Evolutionary conservation across 208 protist species (phyloP), one percentile per base, ranked within the genome.

Genomic region (Leishmania gerbilli): DNA sequence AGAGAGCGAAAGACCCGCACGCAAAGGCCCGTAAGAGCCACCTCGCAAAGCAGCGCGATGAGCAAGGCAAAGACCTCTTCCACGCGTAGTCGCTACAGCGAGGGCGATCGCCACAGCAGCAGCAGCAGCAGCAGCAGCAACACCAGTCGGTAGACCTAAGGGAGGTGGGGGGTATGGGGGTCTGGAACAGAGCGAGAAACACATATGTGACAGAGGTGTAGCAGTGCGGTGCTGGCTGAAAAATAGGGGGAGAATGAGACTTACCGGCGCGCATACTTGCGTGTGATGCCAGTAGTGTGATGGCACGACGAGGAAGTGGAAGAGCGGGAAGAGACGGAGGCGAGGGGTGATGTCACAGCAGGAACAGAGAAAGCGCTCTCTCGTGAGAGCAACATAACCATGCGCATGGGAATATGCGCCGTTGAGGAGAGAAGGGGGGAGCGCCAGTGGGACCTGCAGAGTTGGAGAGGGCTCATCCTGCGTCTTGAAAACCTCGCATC

Each of bases 261-360:
- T 49, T 53, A 51, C n/a, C 68, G 21, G 68, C 42, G 21, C 2
- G 45, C 27, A 31, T n/a, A 31, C 42, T 42, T 53, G 68, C 7
- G 68, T 53, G 68, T 27, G 27, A 34, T n/a, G 24, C 7, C 68
- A 27, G 21, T n/a, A 24, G 68, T 72, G 42, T 27, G 42, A 24
- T 72, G 9, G 21, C 6, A 72, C 19, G 37, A 72, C 21, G 19
- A 15, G 79, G 51, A 84, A 69, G 49, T 56, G 77, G 42, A 55
- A 64, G 56, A 71, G 51, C n/a, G 27, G 40, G 75, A 49, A 69
- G n/a, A 55, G 53, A 58, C 51, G 31, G 71, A 75, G 47, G 47
- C n/a, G n/a, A 24, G 1, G 13, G 21, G 21, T 9, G 47, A 37
- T 21, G 67, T 40, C 40, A 72, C 21, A 49, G 47, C 42, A 55